Evolutionary conservation across 371 early-diverging fungal species (phyloP).

Genomic region (Actinomortierella ambigua): DNA sequence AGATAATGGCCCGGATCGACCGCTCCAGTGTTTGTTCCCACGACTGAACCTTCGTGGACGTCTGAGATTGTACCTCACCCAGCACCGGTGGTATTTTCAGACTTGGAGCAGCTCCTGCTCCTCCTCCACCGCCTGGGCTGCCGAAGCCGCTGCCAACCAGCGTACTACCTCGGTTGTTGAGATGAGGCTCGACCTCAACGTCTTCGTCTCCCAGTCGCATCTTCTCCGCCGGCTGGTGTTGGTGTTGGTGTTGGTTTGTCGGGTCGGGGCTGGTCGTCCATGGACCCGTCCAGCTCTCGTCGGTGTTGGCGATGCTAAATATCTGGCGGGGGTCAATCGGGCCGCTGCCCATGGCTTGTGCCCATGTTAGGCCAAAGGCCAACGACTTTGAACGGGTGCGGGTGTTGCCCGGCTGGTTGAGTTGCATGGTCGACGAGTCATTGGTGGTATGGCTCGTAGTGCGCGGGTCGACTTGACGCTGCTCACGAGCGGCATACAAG

Average conservation of each 20-base stretch:
- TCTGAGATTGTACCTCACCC: constrained; percentile 22
- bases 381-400: constrained; percentile 39
- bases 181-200: constrained; percentile 8
- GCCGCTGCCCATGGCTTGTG: constrained; percentile 42
- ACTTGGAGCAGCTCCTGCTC: constrained; percentile 10
- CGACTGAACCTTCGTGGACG: constrained; percentile 42
- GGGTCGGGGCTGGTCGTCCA: constrained; percentile 7
- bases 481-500: constrained; percentile 36
- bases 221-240: constrained; percentile 3
- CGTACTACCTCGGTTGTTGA: constrained; percentile 27
- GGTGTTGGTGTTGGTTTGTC: neutral
- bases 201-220: constrained; percentile 14
- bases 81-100: constrained; percentile 40
- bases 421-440: too few relatives aligned
- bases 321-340: constrained; percentile 23
- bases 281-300: constrained; percentile 27
- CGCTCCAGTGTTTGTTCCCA: constrained; percentile 82
- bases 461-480: constrained; percentile 13
- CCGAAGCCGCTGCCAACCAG: constrained; percentile 7
- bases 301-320: constrained; percentile 23
- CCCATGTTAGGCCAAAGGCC: constrained; percentile 38
- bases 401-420: too few relatives aligned
- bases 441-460: too few relatives aligned
- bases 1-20: constrained; percentile 82
- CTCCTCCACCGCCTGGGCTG: constrained; percentile 18